A percentile compares a stretch with the other conserved stretches of the same genome.
These are phyloP conservation scores for Agarophyton chilense DNA, from an alignment of 23 red algal genomes.

Conservation along the genomic window DNA sequence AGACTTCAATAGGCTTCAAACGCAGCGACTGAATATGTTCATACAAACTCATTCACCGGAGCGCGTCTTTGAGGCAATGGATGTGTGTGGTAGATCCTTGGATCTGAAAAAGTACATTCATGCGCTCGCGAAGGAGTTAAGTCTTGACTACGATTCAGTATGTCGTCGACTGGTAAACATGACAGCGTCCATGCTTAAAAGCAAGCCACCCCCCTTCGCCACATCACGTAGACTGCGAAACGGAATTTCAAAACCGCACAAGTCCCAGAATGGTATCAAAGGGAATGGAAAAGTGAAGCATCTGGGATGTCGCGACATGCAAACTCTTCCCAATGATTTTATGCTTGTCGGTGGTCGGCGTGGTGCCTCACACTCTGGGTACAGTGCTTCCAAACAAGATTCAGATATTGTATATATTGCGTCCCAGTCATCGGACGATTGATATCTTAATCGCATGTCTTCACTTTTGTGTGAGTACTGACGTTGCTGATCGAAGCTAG, in stretches of 20 bases:
- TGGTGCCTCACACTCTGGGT: background rate
- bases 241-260: conserved; percentile 18
- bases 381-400: background rate
- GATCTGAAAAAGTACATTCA: conserved; percentile 18
- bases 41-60: conserved; percentile 11
- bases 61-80: conserved; percentile 3
- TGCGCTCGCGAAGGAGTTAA: background rate
- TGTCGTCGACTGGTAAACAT: background rate
- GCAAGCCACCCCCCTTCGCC: background rate
- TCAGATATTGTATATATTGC: conserved; percentile 12
- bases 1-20: background rate
- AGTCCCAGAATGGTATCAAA: background rate
- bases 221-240: background rate
- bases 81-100: background rate
- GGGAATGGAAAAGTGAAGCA: conserved; percentile 9
- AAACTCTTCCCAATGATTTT: conserved; percentile 5
- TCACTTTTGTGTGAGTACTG: no score
- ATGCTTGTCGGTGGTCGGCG: conserved; percentile 9
- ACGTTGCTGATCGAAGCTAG: background rate
- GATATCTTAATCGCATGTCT: background rate
- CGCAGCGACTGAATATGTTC: background rate
- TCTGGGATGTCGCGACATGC: background rate
- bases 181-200: background rate
- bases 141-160: background rate
- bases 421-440: conserved; percentile 21